Percentiles rank a stretch among this genome's conserved stretches.
Conservation (phyloP, 805 yeast genomes). For the Candida morakotiae region DNA sequence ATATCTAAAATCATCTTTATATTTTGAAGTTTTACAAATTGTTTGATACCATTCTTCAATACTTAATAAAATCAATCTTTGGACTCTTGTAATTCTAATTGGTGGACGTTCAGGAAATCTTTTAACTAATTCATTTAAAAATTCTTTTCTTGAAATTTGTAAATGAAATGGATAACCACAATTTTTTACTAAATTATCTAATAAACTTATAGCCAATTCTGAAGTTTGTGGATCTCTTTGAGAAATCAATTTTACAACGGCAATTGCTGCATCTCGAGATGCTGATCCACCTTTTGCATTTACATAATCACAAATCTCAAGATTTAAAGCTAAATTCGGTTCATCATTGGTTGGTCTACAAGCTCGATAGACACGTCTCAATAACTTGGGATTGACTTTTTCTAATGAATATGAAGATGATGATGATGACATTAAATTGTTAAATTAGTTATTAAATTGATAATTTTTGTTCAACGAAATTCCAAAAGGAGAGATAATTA, state of each 20-base stretch:
- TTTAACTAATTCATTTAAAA: slow-evolving; percentile 87
- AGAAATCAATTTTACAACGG: slow-evolving; percentile 78
- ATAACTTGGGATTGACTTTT: slow-evolving; percentile 43
- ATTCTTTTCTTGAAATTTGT: slow-evolving; percentile 92
- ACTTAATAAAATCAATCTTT: slow-evolving; percentile 78
- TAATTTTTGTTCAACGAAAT: too few relatives aligned
- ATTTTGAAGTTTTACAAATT: slow-evolving; percentile 81
- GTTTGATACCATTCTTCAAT: slow-evolving; percentile 98
- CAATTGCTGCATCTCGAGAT: slow-evolving; percentile 89
- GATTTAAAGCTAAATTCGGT: slow-evolving; percentile 83
- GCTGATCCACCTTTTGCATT: slow-evolving; percentile 88
- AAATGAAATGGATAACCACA: slow-evolving; percentile 97
- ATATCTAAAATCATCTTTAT: slow-evolving; percentile 87
- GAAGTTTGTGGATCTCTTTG: slow-evolving; percentile 81
- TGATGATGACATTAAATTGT: not conserved
- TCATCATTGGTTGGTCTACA: slow-evolving; percentile 78
- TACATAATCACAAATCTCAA: slow-evolving; percentile 90
- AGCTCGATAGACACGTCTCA: slow-evolving; percentile 61
- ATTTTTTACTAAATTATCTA: slow-evolving; percentile 91
- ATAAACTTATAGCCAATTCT: slow-evolving; percentile 73
- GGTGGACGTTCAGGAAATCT: slow-evolving; percentile 96
- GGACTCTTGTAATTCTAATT: slow-evolving; percentile 73
- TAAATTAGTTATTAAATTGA: not conserved
- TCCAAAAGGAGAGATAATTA: too few relatives aligned
- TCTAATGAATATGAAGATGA: slow-evolving; percentile 25